Base-by-base conservation (phyloP, 176 grass and related monocot genomes). In the Ensete ventricosum region DNA sequence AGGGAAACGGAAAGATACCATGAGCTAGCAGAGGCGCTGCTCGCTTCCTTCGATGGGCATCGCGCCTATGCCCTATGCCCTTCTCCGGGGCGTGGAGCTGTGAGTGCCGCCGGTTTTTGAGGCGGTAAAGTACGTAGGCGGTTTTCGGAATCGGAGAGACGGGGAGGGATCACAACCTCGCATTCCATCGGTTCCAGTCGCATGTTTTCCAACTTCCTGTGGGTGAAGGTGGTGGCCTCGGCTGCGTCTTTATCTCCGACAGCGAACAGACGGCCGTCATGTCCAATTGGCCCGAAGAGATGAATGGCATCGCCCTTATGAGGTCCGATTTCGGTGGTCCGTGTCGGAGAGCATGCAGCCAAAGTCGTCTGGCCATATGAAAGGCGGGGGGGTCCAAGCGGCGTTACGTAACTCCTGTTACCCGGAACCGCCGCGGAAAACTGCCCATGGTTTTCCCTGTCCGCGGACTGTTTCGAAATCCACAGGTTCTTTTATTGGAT, bases 41-140 rank as follows among this genome's bases (percentile, higher is more conserved):
- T 6, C 34, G 3, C 3, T 43, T 43, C 34, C 3, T 43, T 43
- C 34, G 3, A 43, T 43, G 34, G 34, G 34, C 34, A 6, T 43
- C 34, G 11, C 23, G 12, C 16, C 9, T 1, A 17, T 1, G 34
- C 50, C 16, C 9, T 1, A 17, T 1, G 34, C 50, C 34, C 16
- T 50, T 16, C 9, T 76, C 19, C 19, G 29, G 34, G 34, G 34
- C 34, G 34, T 43, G 34, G 34, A 64, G 29, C 65, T 63, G 59
- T 76, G 75, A 48, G 75, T 64, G 75, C 75, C 58, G 59, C 60
- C 59, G 75, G 75, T 77, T 53, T 77, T 53, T 43, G 34, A 49
- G 20, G n/a, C n/a, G 9, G 2, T 26, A 48, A 27, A 8, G 20
- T 1, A 16, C 71, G 52, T 27, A 73, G 11, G 71, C 0, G 71